These are phyloP conservation scores for Wickerhamomyces chaumierensis DNA, from an alignment of 805 yeast genomes.

Conservation along the genomic window DNA sequence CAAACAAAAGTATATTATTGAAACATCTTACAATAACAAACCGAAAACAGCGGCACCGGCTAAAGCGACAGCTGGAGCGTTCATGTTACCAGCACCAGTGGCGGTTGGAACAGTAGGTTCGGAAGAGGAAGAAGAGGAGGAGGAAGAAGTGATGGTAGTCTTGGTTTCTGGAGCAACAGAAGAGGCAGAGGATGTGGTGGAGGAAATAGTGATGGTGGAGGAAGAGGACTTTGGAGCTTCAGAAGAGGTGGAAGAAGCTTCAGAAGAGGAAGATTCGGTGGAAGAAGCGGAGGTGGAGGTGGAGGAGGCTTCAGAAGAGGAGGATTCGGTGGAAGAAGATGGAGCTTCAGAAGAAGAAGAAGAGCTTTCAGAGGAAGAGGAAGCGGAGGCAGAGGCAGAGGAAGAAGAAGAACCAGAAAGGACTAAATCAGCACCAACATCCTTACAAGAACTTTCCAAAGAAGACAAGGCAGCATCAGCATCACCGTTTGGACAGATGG, in stretches of 20 bases:
- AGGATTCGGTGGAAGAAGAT: conserved; percentile 6
- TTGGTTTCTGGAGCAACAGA: conserved; percentile 5
- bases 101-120: conserved; percentile 11
- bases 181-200: conserved; percentile 7
- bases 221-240: conserved; percentile 2
- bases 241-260: conserved; percentile 7
- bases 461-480: conserved; percentile 47
- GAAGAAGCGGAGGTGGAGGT: conserved; percentile 9
- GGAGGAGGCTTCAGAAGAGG: background rate
- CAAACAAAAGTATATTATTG: too few species aligned
- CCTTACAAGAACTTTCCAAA: conserved; percentile 43
- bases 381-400: conserved; percentile 21
- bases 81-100: conserved; percentile 22
- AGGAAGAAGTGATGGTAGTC: conserved; percentile 14
- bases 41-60: conserved; percentile 25
- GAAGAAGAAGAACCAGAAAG: conserved; percentile 24
- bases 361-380: conserved; percentile 21
- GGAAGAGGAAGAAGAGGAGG: conserved; percentile 5
- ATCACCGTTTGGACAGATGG: conserved; percentile 56
- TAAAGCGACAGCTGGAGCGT: conserved; percentile 29
- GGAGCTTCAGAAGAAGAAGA: conserved; percentile 15
- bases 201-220: conserved; percentile 9
- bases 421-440: conserved; percentile 28
- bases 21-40: conserved; percentile 5
- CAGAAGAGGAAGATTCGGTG: conserved; percentile 13